Evolutionary conservation across 2,329 filamentous ascomycete species (phyloP), one percentile per base, ranked within the genome.

Genomic region (Juglanconis sp.): DNA sequence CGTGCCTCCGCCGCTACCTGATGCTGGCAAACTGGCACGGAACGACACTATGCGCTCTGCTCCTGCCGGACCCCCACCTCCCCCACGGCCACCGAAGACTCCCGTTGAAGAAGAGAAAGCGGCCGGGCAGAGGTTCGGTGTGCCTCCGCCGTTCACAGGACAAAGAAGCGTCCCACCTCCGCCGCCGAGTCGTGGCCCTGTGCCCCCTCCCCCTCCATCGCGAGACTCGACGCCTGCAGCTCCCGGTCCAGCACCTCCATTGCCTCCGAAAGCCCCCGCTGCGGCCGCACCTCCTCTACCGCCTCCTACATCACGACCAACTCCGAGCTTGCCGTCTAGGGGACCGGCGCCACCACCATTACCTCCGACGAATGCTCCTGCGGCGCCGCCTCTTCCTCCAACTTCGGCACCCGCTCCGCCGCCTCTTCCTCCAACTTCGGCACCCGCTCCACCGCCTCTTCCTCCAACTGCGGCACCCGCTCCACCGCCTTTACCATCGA

Each of bases 1-100:
- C 65, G 94, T 91, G 8, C 95, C 95, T 50, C 95, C 95, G 38
- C 91, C 94, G 2, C 76, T 98, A 62, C 86, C 91, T 58, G 93
- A 96, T 73, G 95, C 95, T 60, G 95, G 95, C 42, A 96, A 91
- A 74, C 95, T 86, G 70, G 92, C 89, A 3, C 81, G 87, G 75
- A 74, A 58, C 71, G 82, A 73, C 67, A 78, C 69, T 73, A 80
- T 69, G 71, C 77, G 66, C 69, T 74, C 71, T 13, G 70, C 67
- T 58, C 81, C 79, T 9, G 79, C 79, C 35, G 87, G 83, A 1
- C 88, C 88, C 34, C 84, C 87, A 31, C 87, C 88, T 42, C 88
- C 88, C 10, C 87, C 86, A 13, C 78, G 86, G 60, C 89, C 89
- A 10, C 83, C 87, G 4, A 91, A 92, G 73, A 87, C 86, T 7